phyloP scores from a whole-genome alignment of 2,329 filamentous ascomycete species.

The Pseudocercospora macadamiae region DNA sequence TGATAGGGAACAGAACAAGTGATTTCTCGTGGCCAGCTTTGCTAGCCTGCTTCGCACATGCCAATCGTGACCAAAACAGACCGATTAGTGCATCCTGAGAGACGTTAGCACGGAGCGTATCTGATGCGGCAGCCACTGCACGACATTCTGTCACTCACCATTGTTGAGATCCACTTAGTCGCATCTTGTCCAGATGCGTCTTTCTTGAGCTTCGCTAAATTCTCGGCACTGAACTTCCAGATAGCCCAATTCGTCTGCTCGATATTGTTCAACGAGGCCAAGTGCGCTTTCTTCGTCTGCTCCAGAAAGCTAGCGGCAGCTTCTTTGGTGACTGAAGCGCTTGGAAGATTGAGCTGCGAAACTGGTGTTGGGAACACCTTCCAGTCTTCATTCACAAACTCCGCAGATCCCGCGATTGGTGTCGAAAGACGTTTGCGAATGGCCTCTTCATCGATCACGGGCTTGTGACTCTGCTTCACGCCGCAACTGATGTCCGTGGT shows the following conservation, averaged over 20 bases:
- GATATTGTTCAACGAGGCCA: neutral
- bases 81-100: constrained; percentile 22
- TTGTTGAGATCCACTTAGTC: constrained; percentile 26
- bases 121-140: no score
- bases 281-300: constrained; percentile 12
- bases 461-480: constrained; percentile 10
- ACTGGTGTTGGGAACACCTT: constrained; percentile 17
- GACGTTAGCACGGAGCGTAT: no score
- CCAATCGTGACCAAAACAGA: constrained; percentile 25
- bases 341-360: constrained; percentile 19
- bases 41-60: constrained; percentile 15
- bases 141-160: neutral
- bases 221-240: constrained; percentile 23
- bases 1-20: constrained; percentile 21
- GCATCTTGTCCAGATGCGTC: constrained; percentile 12
- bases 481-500: constrained; percentile 20
- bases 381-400: constrained; percentile 16
- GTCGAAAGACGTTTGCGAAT: constrained; percentile 18
- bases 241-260: constrained; percentile 18
- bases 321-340: constrained; percentile 7
- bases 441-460: neutral
- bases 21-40: constrained; percentile 13
- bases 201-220: constrained; percentile 20
- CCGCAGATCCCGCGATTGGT: constrained; percentile 1
- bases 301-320: constrained; percentile 11